A percentile compares a stretch with the other conserved stretches of the same genome.
Conservation (phyloP, 768 basidiomycete genomes). For the Pulveroboletus sp. region DNA sequence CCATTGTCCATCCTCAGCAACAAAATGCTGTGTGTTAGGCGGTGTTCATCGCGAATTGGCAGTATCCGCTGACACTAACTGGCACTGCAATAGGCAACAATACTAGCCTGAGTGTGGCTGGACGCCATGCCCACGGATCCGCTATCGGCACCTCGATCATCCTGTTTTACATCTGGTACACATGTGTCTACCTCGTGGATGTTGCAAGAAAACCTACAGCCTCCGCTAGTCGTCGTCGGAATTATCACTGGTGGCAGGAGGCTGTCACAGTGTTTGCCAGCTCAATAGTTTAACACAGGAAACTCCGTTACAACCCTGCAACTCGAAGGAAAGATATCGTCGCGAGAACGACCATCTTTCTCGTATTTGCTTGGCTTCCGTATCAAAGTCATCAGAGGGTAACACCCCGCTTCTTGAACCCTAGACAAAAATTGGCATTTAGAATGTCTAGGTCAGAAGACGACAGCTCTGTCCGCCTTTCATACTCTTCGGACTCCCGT, state of each 20-base stretch:
- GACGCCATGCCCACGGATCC: not conserved
- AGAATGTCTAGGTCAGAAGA: slow-evolving; percentile 21
- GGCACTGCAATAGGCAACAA: too few species aligned
- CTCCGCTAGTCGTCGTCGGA: too few species aligned
- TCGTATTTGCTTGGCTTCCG: not conserved
- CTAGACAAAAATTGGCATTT: not conserved
- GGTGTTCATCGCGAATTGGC: too few species aligned
- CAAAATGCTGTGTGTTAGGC: too few species aligned
- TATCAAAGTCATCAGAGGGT: slow-evolving; percentile 10
- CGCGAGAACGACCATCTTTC: not conserved
- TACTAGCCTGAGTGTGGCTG: too few species aligned
- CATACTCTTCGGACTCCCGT: slow-evolving; percentile 10
- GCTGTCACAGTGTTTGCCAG: too few species aligned
- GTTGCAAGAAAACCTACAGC: slow-evolving; percentile 1
- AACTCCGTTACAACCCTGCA: not conserved
- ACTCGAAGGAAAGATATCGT: not conserved
- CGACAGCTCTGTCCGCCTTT: slow-evolving; percentile 2
- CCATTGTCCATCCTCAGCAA: too few species aligned
- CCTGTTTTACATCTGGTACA: not conserved
- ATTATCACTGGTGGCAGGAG: too few species aligned
- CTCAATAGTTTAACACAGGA: slow-evolving; percentile 3
- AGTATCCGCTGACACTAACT: too few species aligned
- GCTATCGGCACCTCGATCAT: not conserved
- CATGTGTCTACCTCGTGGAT: slow-evolving; percentile 25
- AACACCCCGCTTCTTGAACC: not conserved